Evolutionary conservation across 2,329 filamentous ascomycete genomes (phyloP), one percentile per base, ranked within the genome.

Genomic region (Plenodomus tracheiphilus): DNA sequence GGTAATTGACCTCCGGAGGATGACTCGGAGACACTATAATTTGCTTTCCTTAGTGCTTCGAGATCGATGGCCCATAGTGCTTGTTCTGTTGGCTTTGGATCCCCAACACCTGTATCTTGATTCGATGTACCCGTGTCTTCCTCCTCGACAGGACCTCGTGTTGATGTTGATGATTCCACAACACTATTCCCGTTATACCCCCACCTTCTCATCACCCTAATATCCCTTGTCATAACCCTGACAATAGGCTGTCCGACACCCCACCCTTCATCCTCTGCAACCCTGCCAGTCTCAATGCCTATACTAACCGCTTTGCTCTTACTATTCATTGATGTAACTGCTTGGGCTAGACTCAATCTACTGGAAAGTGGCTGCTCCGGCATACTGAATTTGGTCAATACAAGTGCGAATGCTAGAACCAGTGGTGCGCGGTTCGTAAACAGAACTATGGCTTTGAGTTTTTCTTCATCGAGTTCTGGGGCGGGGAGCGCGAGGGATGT

Each of bases 301-400:
- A 96, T 74, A 54, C 82, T 87, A 21, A 86, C 79, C 9, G 91
- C 91, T 72, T 92, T 92, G 30, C 83, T 84, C 56, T 85, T 82
- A 51, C 88, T 91, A 65, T 93, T 94, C 21, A 85, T 85, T 66
- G 89, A 92, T 15, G 95, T 88, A 1, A 94, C 85, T 0, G 89
- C 90, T 70, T 96, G 91, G 0, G 86, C 89, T 17, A 96, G 76
- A 65, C 90, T 95, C 17, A 96, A 75, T 39, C 89, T 80, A 66
- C 89, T 93, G n/a, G 89, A 94, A 2, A 86, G 78, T 2, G 91
- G 91, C 67, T 96, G 91, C 58, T 89, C 86, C 0, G 91, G 88
- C 86, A 92, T 93, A 0, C 89, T 95, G 65, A 87, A 85, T 39
- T 88, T 86, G 39, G 95, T 69, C 41, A 93, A 68, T 51, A 85